These are phyloP conservation scores for Microstegium vimineum DNA, from an alignment of 176 grass and related monocot genomes.

Conservation along the genomic window DNA sequence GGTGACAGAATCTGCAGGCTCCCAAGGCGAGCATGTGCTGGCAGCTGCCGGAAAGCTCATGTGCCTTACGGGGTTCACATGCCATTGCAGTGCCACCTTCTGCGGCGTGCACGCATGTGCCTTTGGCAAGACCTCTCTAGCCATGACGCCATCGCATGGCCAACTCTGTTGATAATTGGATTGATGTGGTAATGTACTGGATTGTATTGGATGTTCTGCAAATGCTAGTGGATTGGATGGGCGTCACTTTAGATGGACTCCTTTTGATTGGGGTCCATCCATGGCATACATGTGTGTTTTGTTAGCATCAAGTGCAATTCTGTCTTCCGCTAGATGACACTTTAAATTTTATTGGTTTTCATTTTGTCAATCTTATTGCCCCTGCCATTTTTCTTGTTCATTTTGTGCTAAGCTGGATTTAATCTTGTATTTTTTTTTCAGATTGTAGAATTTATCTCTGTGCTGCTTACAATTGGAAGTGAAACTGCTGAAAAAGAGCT, in stretches of 20 bases:
- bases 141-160: slow-evolving; percentile 24
- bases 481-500: slow-evolving; percentile 90
- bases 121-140: slow-evolving; percentile 24
- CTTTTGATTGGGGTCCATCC: not conserved
- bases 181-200: not conserved
- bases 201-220: not conserved
- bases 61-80: slow-evolving; percentile 23
- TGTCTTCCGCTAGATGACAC: not conserved
- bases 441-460: slow-evolving; percentile 98
- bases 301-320: not conserved
- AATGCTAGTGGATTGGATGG: not conserved
- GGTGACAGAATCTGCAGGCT: not conserved
- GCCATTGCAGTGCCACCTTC: slow-evolving; percentile 33
- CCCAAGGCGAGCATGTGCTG: not conserved
- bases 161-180: slow-evolving; percentile 12
- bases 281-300: not conserved
- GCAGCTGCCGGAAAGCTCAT: slow-evolving; percentile 27
- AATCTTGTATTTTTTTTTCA: slow-evolving; percentile 20
- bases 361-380: not conserved
- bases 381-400: not conserved
- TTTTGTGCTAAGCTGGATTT: slow-evolving; percentile 29
- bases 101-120: slow-evolving; percentile 19
- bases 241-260: not conserved
- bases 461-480: slow-evolving; percentile 88
- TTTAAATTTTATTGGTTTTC: slow-evolving; percentile 18